Percentiles rank a stretch among this genome's conserved stretches.
Evolutionary conservation across 2,329 filamentous ascomycete genomes (phyloP).

Genomic region (Diaporthe batatas): DNA sequence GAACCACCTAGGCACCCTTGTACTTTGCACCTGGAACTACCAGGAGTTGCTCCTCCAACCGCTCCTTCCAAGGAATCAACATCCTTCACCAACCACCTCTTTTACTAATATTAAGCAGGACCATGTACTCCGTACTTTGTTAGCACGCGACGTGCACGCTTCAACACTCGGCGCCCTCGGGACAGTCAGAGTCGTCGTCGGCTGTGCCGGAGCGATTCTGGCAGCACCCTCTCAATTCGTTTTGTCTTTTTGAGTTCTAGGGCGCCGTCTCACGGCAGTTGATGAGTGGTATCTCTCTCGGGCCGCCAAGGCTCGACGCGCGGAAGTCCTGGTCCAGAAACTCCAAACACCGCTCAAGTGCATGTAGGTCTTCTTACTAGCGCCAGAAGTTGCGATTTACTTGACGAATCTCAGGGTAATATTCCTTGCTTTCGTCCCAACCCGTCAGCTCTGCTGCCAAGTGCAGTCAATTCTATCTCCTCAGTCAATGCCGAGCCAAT

Average conservation of each 20-base stretch:
- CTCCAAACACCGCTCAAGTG: conserved; percentile 4
- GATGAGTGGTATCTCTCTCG: conserved; percentile 2
- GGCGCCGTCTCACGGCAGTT: conserved; percentile 14
- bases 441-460: not conserved
- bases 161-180: not conserved
- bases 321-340: not conserved
- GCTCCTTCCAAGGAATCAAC: conserved; percentile 30
- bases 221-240: not conserved
- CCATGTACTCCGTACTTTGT: conserved; percentile 11
- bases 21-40: not conserved
- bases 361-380: conserved; percentile 4
- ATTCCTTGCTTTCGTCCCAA: conserved; percentile 19
- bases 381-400: conserved; percentile 21
- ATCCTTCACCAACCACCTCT: conserved; percentile 32
- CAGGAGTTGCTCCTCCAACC: conserved; percentile 32
- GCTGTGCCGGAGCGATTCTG: not conserved
- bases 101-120: conserved; percentile 23
- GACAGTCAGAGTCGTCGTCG: not conserved
- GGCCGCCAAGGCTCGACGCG: conserved; percentile 15
- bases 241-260: not conserved
- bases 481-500: not conserved
- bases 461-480: not conserved
- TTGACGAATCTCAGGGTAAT: conserved; percentile 12
- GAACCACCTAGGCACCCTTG: not conserved
- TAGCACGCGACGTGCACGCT: conserved; percentile 20